Base-by-base conservation (phyloP, 768 basidiomycete genomes). In the Suillus sp. region DNA sequence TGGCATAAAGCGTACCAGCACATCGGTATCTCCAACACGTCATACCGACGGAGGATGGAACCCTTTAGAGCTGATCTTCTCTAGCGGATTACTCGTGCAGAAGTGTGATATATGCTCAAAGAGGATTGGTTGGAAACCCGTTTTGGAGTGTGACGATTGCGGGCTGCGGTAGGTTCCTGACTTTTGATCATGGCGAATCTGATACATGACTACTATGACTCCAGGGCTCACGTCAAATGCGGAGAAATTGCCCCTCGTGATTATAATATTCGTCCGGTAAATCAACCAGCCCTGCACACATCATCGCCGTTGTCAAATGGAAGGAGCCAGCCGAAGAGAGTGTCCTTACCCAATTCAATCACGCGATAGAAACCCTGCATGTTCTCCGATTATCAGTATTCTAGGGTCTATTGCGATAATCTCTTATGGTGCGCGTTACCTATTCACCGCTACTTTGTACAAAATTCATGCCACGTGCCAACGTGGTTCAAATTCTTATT, bases 131-230 rank as follows among this genome's bases (percentile, higher is more conserved):
- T 89, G 91, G 88, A 95, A 93, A 73, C 87, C 93, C 25, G 84
- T 90, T 37, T 77, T 96, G 22, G 87, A 91, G 69, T 96, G 94
- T 72, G 94, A 96, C 74, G 94, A 96, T 75, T 96, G 95, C 75
- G 88, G 90, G 32, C 75, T 92, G 69, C 83, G 87, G 86, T 90
- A 62, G 61, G 83, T 73, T 8, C 55, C 38, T 45, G 10, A n/a
- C 61, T 59, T 59, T 50, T 58, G n/a, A 32, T 57, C 50, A 45
- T 32, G 51, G 50, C 30, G 48, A 34, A 54, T 62, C 54, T 32
- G 54, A 62, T 64, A 47, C 22, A 62, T 62, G 47, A 58, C 7
- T 60, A 14, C 65, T 62, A 58, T 69, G 62, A 59, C 59, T 68
- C 47, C 68, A 92, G 92, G 68, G 84, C 90, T n/a, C 93, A 95